Evolutionary conservation across 495 filamentous ascomycete species (phyloP).

Genomic region (Hyphodiscus hymeniophilus): DNA sequence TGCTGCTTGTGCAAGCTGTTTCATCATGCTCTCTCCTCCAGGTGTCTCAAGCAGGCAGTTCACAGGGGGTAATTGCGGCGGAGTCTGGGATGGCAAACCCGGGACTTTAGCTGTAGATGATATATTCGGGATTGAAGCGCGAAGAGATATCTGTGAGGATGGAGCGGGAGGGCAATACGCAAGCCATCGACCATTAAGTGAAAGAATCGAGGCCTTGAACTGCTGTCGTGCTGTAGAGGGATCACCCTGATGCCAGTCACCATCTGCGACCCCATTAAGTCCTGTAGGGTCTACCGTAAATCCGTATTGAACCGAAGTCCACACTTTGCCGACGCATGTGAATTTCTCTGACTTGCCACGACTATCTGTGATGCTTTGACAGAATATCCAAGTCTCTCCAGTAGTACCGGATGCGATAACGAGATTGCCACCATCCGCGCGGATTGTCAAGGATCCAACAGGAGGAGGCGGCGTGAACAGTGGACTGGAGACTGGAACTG

Average conservation of each 20-base stretch:
- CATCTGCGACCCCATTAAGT: conserved; percentile 47
- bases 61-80: conserved; percentile 66
- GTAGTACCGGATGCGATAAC: conserved; percentile 70
- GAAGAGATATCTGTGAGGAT: conserved; percentile 59
- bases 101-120: conserved; percentile 31
- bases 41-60: conserved; percentile 71
- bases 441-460: conserved; percentile 61
- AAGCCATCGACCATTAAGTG: conserved; percentile 73
- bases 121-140: conserved; percentile 41
- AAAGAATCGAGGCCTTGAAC: conserved; percentile 50
- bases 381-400: conserved; percentile 78
- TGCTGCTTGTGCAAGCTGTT: conserved; percentile 77
- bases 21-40: conserved; percentile 71
- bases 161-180: conserved; percentile 72
- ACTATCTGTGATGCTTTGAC: conserved; percentile 24
- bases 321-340: conserved; percentile 67
- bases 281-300: conserved; percentile 21
- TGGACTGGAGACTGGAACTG: conserved; percentile 42
- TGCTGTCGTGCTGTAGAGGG: conserved; percentile 32
- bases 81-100: conserved; percentile 58
- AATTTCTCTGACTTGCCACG: conserved; percentile 39
- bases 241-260: conserved; percentile 38
- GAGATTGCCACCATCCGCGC: conserved; percentile 56
- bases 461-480: conserved; percentile 52
- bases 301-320: conserved; percentile 65